Base-by-base conservation (phyloP, 2,329 filamentous ascomycete genomes). In the Sclerotinia spermophila region DNA sequence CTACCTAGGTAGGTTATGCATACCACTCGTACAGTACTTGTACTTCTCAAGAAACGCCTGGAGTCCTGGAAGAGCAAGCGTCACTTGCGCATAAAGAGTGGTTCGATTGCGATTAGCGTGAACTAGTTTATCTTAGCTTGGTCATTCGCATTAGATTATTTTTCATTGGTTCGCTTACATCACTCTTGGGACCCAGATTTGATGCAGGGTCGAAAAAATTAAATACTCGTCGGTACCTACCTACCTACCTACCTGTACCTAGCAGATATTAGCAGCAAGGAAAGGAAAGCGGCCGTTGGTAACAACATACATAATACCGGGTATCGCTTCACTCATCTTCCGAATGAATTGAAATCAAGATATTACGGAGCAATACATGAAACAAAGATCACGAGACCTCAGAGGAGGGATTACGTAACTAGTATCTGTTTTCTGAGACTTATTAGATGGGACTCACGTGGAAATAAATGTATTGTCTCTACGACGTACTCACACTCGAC, bases 121-220 rank as follows among this genome's bases (percentile, higher is more conserved):
- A 35, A 51, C 35, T 69, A 64, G 13, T 33, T 17, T 11, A 11
- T 17, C 3, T 62, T 69, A 69, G 67, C n/a, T n/a, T 64, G 67
- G 67, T 69, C 67, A 69, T 69, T 44, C 19, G 6, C 44, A 69
- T 69, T 64, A 53, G 64, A 11, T n/a, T 5, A 33, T 27, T 55
- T 69, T 33, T 55, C 3, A 69, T 69, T 69, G 67, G 67, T 17
- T 51, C 38, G 55, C 4, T 21, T n/a, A 24, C 4, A 13, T 24
- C 27, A 19, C 19, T 33, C 27, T 21, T 15, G n/a, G 19, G 5
- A 5, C 48, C 56, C 44, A 55, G 33, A 60, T 67, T 67, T 67
- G 21, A 67, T 67, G 64, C 64, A 67, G 64, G 64, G 64, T 67
- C 64, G 64, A 56, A 55, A 67, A 59, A n/a, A 1, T n/a, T 21